These are phyloP conservation scores for Trichoderma sp. DNA, from an alignment of 2,329 filamentous ascomycete species.

Conservation along the genomic window DNA sequence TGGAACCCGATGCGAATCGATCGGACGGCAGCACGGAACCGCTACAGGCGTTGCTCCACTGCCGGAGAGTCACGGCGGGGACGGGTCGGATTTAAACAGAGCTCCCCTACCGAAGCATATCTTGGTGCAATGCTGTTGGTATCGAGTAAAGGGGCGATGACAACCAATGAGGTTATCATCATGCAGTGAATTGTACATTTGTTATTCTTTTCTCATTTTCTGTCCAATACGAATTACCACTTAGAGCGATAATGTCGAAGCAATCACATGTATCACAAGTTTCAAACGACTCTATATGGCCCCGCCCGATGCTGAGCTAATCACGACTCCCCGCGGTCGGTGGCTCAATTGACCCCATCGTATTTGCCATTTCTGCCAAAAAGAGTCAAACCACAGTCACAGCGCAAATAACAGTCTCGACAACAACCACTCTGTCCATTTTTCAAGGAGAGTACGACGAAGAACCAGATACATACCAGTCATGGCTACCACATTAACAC, in stretches of 20 bases:
- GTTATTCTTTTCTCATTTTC: neutral
- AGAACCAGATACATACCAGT: neutral
- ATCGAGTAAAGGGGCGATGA: neutral
- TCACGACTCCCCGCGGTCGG: slow-evolving; percentile 9
- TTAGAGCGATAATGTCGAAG: neutral
- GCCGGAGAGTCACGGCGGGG: slow-evolving; percentile 7
- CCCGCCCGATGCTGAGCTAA: slow-evolving; percentile 19
- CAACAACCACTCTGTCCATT: neutral
- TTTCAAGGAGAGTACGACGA: neutral
- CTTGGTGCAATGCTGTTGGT: neutral
- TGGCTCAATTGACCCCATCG: slow-evolving; percentile 12
- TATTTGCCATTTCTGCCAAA: neutral
- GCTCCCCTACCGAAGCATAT: neutral
- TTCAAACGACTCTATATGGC: neutral
- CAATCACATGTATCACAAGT: neutral
- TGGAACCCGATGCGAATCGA: slow-evolving; percentile 8
- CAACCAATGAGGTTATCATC: neutral
- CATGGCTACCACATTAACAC: slow-evolving; percentile 24
- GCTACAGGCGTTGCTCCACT: slow-evolving; percentile 7
- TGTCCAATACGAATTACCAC: neutral
- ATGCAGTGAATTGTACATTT: neutral
- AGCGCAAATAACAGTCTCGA: neutral
- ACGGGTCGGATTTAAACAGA: neutral
- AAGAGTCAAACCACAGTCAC: neutral
- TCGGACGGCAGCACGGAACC: slow-evolving; percentile 16